Conservation (phyloP, 352 stramenopile genomes). For the Globisporangium ultimum region DNA sequence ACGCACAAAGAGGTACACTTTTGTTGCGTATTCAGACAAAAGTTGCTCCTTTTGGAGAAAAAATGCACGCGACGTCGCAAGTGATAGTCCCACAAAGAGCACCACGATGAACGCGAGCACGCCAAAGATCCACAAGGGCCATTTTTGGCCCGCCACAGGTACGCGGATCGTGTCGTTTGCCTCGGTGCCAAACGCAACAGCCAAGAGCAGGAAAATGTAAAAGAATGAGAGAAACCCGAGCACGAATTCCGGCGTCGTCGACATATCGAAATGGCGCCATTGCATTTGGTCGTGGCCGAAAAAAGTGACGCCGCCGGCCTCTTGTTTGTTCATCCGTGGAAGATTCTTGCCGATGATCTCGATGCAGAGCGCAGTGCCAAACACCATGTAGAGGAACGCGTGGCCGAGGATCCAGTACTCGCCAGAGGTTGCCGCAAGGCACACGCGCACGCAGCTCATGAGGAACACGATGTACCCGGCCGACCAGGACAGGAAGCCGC, state of each 20-base stretch:
- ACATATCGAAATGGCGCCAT: slow-evolving; percentile 66
- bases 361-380: slow-evolving; percentile 69
- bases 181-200: slow-evolving; percentile 65
- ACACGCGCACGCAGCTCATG: slow-evolving; percentile 63
- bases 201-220: slow-evolving; percentile 81
- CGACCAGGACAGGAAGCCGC: slow-evolving; percentile 69
- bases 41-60: slow-evolving; percentile 80
- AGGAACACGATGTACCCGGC: slow-evolving; percentile 82
- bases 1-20: slow-evolving; percentile 71
- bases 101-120: slow-evolving; percentile 82
- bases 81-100: slow-evolving; percentile 65
- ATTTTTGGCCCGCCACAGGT: slow-evolving; percentile 56
- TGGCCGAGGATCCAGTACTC: slow-evolving; percentile 81
- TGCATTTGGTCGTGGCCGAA: slow-evolving; percentile 74
- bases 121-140: slow-evolving; percentile 85
- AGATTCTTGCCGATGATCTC: slow-evolving; percentile 84
- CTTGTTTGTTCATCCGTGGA: slow-evolving; percentile 76
- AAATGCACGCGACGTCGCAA: slow-evolving; percentile 76
- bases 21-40: slow-evolving; percentile 66
- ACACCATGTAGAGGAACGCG: slow-evolving; percentile 75
- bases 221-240: slow-evolving; percentile 83
- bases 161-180: slow-evolving; percentile 46
- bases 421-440: slow-evolving; percentile 62
- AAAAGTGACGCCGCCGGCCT: slow-evolving; percentile 79
- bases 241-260: slow-evolving; percentile 80